phyloP scores from a whole-genome alignment of 306 rosid genomes.

The Lathyrus oleraceus region DNA sequence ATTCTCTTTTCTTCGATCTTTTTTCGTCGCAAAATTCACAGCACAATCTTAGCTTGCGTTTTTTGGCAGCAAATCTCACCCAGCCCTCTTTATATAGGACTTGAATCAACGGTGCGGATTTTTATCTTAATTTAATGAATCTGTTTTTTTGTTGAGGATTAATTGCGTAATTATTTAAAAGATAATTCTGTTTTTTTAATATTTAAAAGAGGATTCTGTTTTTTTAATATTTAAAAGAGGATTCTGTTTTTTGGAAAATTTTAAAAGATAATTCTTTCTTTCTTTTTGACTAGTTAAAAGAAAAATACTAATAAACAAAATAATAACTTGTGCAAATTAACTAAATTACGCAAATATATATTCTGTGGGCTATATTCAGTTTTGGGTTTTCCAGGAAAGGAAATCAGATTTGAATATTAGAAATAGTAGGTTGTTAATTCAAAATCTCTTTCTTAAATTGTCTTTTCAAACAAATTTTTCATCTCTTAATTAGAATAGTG shows the following conservation, averaged over 20 bases:
- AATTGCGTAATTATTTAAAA: not conserved
- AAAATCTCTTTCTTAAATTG: not conserved
- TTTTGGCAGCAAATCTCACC: slow-evolving; percentile 8
- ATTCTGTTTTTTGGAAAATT: not conserved
- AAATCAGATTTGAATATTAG: too few species aligned
- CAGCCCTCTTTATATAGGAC: not conserved
- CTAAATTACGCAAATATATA: too few species aligned
- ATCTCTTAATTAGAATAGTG: too few species aligned
- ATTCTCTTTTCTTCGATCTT: slow-evolving; percentile 37
- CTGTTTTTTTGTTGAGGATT: not conserved
- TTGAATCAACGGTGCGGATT: not conserved
- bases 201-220: not conserved
- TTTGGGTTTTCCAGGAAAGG: not conserved
- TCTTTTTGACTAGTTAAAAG: too few species aligned
- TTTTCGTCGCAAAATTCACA: not conserved
- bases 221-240: too few species aligned
- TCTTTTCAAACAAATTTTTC: too few species aligned
- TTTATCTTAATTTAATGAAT: not conserved
- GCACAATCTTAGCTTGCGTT: not conserved
- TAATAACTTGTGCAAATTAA: too few species aligned
- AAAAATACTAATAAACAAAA: too few species aligned
- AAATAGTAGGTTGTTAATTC: not conserved
- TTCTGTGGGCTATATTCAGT: not conserved
- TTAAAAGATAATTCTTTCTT: too few species aligned
- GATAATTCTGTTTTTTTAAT: not conserved